These are phyloP conservation scores for Herpetomonas tarakana DNA, from an alignment of 208 protist species.

Conservation along the genomic window DNA sequence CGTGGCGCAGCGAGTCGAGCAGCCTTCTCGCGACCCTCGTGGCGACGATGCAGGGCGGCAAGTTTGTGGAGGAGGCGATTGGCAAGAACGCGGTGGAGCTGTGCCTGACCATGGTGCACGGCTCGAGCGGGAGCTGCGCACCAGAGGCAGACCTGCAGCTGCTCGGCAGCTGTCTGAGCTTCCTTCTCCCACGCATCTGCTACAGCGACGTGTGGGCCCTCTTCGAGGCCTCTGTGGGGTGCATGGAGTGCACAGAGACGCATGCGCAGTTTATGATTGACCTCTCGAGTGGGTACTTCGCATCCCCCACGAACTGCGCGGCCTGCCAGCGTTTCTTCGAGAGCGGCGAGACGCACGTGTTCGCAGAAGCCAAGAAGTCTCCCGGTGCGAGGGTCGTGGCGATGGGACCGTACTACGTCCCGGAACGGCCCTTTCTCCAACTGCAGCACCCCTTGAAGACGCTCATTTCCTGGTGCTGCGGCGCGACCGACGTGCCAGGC, in stretches of 20 bases:
- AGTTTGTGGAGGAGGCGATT: constrained; percentile 33
- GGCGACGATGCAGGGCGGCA: constrained; percentile 30
- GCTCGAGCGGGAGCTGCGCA: constrained; percentile 19
- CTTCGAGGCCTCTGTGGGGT: constrained; percentile 34
- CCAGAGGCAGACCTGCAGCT: constrained; percentile 39
- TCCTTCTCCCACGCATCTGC: constrained; percentile 47
- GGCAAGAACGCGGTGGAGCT: constrained; percentile 54
- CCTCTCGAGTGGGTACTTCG: constrained; percentile 46
- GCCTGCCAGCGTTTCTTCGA: constrained; percentile 14
- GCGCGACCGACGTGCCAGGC: background rate
- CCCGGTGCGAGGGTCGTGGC: constrained; percentile 6
- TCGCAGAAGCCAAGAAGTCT: background rate
- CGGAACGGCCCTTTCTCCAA: constrained; percentile 32
- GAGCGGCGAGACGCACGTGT: constrained; percentile 6
- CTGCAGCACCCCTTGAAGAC: constrained; percentile 41
- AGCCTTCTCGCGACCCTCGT: constrained; percentile 49
- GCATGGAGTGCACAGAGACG: constrained; percentile 13
- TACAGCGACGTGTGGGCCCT: constrained; percentile 68
- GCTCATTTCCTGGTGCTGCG: constrained; percentile 22
- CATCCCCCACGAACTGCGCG: constrained; percentile 19
- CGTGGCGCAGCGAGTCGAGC: constrained; percentile 33
- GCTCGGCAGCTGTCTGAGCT: constrained; percentile 41
- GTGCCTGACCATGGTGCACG: constrained; percentile 45
- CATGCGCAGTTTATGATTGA: constrained; percentile 51
- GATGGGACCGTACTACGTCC: constrained; percentile 29